Evolutionary conservation across 2,329 filamentous ascomycete species (phyloP), one percentile per base, ranked within the genome.

Genomic region (Capronia epimyces): DNA sequence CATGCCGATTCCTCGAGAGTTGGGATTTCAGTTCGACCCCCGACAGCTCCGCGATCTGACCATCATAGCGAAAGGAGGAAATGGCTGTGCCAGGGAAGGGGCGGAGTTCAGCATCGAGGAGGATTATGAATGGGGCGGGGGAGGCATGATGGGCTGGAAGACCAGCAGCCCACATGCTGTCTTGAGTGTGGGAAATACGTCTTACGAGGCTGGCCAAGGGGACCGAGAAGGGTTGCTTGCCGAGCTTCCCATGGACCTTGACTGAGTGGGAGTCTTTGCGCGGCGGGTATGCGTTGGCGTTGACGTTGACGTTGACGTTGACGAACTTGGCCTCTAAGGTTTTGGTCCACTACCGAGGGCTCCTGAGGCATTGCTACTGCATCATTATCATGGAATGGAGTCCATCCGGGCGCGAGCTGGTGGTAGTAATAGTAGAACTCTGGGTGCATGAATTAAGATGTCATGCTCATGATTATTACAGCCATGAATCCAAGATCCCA

Each of bases 71-170:
- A 40, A 50, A 32, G 60, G 60, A 10, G 60, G 60, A 10, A 63
- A 62, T 50, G 60, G 59, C 6, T 63, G 60, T 51, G 59, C 55
- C 15, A 45, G 57, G 37, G 50, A 45, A 41, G 58, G 58, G 9
- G 53, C 43, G 2, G 44, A 55, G 21, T 62, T 59, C 47, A 52
- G 27, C 40, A 51, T 59, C 18, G 56, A 59, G 46, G 50, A 56
- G 8, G 47, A 53, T 16, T 52, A 58, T 43, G 52, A 57, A 49
- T 56, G 52, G 52, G 55, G 56, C n/a, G 60, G 56, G n/a, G 56
- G 58, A 27, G 56, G 58, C 16, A 53, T 47, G 42, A 56, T 59
- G 56, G 59, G 51, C 5, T 50, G 48, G 22, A 37, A 46, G 41
- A 50, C 43, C 7, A 37, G 34, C 27, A n/a, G 22, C n/a, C 37